Conservation (phyloP, 495 filamentous ascomycete genomes). For the Podospora pseudopauciseta region DNA sequence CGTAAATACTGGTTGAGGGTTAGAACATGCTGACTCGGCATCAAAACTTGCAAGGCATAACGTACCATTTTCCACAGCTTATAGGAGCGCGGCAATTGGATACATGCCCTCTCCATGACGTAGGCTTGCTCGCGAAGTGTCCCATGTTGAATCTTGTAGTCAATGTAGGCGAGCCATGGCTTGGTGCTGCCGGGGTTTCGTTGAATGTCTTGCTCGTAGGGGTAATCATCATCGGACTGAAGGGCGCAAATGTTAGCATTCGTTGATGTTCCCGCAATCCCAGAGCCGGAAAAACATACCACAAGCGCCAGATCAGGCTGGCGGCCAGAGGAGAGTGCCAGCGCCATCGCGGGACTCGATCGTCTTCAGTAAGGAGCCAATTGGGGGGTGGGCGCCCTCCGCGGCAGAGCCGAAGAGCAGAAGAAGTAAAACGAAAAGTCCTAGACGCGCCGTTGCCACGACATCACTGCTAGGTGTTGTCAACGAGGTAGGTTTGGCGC, state of each 20-base stretch:
- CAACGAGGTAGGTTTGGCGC: constrained; percentile 19
- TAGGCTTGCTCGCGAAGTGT: constrained; percentile 88
- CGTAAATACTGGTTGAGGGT: constrained; percentile 67
- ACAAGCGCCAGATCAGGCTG: constrained; percentile 70
- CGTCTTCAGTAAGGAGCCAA: constrained; percentile 16
- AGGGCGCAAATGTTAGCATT: constrained; percentile 9
- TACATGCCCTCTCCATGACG: constrained; percentile 88
- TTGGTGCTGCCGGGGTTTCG: constrained; percentile 82
- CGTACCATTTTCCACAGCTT: constrained; percentile 97
- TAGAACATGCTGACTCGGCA: constrained; percentile 14
- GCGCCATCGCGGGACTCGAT: constrained; percentile 26
- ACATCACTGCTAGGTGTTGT: constrained; percentile 32
- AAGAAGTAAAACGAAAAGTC: constrained; percentile 9
- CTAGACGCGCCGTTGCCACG: constrained; percentile 25
- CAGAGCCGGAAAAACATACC: constrained; percentile 48
- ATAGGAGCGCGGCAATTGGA: constrained; percentile 86
- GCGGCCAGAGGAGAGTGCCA: constrained; percentile 30
- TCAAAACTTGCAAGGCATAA: neutral
- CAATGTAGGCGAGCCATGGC: constrained; percentile 94
- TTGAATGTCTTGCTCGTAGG: constrained; percentile 94
- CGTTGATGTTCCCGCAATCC: neutral
- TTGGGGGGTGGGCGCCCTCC: constrained; percentile 11
- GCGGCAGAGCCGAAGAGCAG: constrained; percentile 9
- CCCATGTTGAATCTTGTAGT: constrained; percentile 85
- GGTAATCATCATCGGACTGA: constrained; percentile 78